Evolutionary conservation across 306 rosid species (phyloP), one percentile per base, ranked within the genome.

Genomic region (Datisca glomerata): DNA sequence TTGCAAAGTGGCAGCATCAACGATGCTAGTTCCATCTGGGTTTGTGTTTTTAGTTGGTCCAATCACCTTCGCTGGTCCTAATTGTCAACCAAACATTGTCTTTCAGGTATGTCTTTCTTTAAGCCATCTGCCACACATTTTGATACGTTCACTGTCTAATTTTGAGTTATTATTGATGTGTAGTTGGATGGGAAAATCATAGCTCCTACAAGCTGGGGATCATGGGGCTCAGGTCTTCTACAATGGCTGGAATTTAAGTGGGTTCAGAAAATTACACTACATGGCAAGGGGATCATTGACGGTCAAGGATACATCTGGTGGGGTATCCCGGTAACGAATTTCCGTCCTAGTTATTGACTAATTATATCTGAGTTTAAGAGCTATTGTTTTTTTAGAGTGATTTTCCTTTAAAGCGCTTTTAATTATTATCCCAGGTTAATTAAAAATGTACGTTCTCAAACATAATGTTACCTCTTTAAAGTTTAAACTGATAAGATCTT

Each of bases 291-390:
- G 1, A 12, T 61, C 34, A 66, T 89, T 35, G 98, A 89, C 34
- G 98, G 98, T 64, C 72, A 79, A 57, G 98, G 98, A 40, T 84
- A 95, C 3, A 48, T 61, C 34, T 89, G 98, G 98, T 89, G 98
- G 98, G n/a, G n/a, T n/a, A n/a, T n/a, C n/a, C n/a, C n/a, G n/a
- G n/a, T n/a, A n/a, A n/a, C n/a, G n/a, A n/a, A n/a, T n/a, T n/a
- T 68, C 82, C 47, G 83, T n/a, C n/a, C n/a, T 60, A 36, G 24
- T 56, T 11, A 77, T 74, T 5, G 74, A 21, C 54, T 85, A 72
- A 18, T 55, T 68, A 14, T 95, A 89, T 35, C n/a, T n/a, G n/a
- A n/a, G n/a, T n/a, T n/a, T n/a, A n/a, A n/a, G n/a, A n/a, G n/a
- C n/a, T n/a, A n/a, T n/a, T n/a, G n/a, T n/a, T n/a, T n/a, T n/a